phyloP scores from a whole-genome alignment of 2,329 filamentous ascomycete species.

The Hymenoscyphus albidus region DNA sequence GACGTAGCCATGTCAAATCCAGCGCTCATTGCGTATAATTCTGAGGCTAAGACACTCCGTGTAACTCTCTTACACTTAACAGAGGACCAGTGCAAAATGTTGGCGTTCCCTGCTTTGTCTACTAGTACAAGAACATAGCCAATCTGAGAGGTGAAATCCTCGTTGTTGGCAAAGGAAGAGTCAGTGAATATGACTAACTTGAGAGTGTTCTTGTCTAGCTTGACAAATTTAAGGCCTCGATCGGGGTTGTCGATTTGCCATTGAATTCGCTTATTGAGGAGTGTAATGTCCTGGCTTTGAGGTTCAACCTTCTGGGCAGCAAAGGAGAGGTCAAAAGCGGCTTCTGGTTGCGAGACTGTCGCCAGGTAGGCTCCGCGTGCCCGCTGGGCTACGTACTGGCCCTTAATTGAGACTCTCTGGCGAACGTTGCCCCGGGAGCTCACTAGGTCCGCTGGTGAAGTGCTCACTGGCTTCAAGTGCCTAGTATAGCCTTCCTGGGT shows the following conservation, averaged over 20 bases:
- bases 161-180: conserved; percentile 12
- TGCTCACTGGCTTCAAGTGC: neutral
- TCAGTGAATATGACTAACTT: conserved; percentile 13
- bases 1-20: neutral
- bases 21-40: neutral
- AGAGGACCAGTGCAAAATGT: too few relatives aligned
- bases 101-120: neutral
- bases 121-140: conserved; percentile 9
- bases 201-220: conserved; percentile 6
- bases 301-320: conserved; percentile 4
- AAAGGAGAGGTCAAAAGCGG: conserved; percentile 11
- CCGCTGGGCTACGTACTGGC: conserved; percentile 11
- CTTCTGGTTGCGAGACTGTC: conserved; percentile 10
- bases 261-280: conserved; percentile 11
- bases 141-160: conserved; percentile 10
- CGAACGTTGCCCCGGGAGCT: neutral
- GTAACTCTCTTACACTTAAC: neutral
- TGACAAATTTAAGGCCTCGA: conserved; percentile 9
- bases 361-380: conserved; percentile 14
- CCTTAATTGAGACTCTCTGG: conserved; percentile 1
- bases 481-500: neutral
- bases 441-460: neutral
- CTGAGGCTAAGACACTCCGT: neutral
- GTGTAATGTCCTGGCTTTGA: conserved; percentile 7
- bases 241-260: conserved; percentile 10